phyloP scores from a whole-genome alignment of 176 grass and related monocot genomes.

The Saccharum officinarum region DNA sequence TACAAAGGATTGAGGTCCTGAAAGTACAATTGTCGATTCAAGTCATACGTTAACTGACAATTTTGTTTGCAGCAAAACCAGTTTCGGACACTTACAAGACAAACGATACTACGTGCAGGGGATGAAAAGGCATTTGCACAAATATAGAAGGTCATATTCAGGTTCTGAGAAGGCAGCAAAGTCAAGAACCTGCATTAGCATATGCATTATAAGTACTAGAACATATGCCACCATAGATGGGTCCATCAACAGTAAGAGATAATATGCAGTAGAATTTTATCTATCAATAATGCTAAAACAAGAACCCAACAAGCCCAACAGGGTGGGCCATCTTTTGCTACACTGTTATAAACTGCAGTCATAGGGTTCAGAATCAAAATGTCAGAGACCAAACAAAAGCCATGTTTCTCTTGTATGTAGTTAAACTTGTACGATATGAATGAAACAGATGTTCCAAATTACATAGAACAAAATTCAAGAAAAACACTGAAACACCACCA shows the following conservation, averaged over 20 bases:
- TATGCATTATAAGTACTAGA: conserved; percentile 8
- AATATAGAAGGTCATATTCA: conserved; percentile 92
- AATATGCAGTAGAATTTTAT: neutral
- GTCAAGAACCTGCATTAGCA: conserved; percentile 72
- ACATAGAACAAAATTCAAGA: neutral
- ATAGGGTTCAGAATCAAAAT: neutral
- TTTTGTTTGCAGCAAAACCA: neutral
- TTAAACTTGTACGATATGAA: neutral
- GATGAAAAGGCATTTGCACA: conserved; percentile 78
- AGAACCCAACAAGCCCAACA: neutral
- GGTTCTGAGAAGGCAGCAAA: conserved; percentile 79
- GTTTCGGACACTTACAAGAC: conserved; percentile 59
- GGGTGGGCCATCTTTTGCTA: neutral
- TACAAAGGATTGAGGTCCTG: conserved; percentile 92
- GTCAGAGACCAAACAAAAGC: neutral
- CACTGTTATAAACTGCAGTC: neutral
- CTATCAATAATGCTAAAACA: neutral
- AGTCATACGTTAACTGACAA: neutral
- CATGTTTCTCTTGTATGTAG: neutral
- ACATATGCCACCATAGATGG: neutral
- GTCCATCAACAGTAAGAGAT: neutral
- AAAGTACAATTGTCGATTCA: conserved; percentile 18
- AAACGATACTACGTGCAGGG: conserved; percentile 65
- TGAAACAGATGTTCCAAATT: neutral
- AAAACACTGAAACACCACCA: neutral